Conservation (phyloP, 1,284 basidiomycete species). For the Ceratobasidium sp. region DNA sequence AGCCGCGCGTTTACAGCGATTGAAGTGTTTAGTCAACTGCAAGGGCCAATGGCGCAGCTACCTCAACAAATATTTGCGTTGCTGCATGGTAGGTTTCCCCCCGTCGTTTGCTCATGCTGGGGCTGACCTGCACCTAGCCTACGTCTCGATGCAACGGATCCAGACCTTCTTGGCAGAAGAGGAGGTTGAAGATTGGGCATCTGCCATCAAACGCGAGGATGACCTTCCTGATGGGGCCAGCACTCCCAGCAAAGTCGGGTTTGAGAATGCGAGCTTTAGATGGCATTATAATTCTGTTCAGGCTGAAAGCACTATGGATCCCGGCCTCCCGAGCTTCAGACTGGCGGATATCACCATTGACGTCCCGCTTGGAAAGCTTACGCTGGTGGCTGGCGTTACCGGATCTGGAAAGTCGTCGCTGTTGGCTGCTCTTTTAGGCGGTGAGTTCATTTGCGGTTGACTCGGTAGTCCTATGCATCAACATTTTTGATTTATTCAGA, state of each 20-base stretch:
- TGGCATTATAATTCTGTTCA: conserved; percentile 57
- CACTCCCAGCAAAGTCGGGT: conserved; percentile 56
- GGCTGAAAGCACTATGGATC: not conserved
- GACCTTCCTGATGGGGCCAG: conserved; percentile 32
- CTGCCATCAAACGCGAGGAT: conserved; percentile 56
- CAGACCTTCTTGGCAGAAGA: conserved; percentile 66
- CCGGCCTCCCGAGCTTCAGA: conserved; percentile 4
- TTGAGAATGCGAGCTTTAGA: conserved; percentile 61
- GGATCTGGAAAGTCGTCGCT: conserved; percentile 81
- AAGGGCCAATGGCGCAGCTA: conserved; percentile 65
- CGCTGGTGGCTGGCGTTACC: conserved; percentile 74
- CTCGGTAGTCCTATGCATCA: conserved; percentile 46
- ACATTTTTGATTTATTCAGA: conserved; percentile 55
- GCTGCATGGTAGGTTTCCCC: conserved; percentile 59
- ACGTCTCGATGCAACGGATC: conserved; percentile 74
- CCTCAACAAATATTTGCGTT: conserved; percentile 69
- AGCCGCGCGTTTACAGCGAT: conserved; percentile 73
- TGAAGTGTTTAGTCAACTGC: conserved; percentile 66
- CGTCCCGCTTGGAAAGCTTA: conserved; percentile 66
- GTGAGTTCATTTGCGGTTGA: conserved; percentile 52
- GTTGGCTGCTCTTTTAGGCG: conserved; percentile 68
- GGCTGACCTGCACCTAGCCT: conserved; percentile 55
- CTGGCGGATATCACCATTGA: conserved; percentile 59
- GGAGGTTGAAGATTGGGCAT: conserved; percentile 72
- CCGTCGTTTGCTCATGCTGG: not conserved